Evolutionary conservation across 768 basidiomycete genomes (phyloP), one percentile per base, ranked within the genome.

Genomic region (Pulveroboletus sp.): DNA sequence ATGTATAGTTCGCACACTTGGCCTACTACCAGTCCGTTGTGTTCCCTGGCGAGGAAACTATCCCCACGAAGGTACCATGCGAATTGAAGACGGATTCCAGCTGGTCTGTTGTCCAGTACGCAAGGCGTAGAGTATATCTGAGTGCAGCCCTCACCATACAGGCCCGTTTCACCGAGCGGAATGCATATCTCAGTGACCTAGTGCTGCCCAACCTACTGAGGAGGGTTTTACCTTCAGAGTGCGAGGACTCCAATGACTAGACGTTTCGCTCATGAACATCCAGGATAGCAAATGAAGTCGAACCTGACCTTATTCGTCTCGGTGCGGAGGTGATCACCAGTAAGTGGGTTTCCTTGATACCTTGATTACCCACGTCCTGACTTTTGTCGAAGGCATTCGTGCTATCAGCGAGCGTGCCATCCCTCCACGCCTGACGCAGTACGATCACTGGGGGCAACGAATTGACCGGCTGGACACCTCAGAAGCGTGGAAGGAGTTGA

Each of bases 401-500:
- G 66, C 70, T 2, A 62, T 86, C 33, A 58, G 63, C 28, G 58
- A 66, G 24, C 74, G 73, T 18, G 70, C 76, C 1, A 60, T 66
- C 3, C 77, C 77, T 17, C 82, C 84, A 0, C 71, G 64, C 9
- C 64, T 90, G 18, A 73, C 73, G 0, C 89, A 89, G 64, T 90
- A 87, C 59, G 74, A 89, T 57, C 81, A 87, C 55, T 89, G 81
- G 82, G 87, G 87, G 0, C 60, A 65, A 41, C 78, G 82, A 10
- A 69, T 88, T 8, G 87, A 91, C 62, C 66, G 70, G 5, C 75
- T 92, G 0, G 72, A 81, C 35, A 87, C 85, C 1, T 83, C 82
- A 15, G 85, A 88, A 60, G 84, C 80, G 0, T 91, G 88, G 88
- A 71, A 82, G 13, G 71, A 71, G 17, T 71, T 90, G 55, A 88